A percentile compares a stretch with the other conserved stretches of the same genome.
Evolutionary conservation across 257 asterid genomes (phyloP).

Genomic region (Solanum virginianum): DNA sequence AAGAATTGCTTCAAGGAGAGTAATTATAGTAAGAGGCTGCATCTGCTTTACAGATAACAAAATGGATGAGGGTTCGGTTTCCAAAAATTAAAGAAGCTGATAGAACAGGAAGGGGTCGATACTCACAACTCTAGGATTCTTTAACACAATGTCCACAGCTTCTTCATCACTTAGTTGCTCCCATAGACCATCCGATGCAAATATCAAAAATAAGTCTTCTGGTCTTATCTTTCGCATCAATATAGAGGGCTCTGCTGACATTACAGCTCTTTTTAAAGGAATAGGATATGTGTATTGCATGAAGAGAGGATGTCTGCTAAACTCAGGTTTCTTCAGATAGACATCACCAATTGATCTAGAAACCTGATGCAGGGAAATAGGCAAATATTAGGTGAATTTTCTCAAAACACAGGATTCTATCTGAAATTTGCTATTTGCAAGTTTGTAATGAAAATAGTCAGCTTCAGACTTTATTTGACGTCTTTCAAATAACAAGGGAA

Average conservation of each 20-base stretch:
- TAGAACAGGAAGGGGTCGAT: background rate
- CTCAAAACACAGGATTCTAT: background rate
- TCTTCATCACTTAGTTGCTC: constrained; percentile 26
- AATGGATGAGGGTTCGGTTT: background rate
- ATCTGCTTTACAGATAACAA: background rate
- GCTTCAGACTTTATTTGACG: background rate
- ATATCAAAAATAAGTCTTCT: constrained; percentile 25
- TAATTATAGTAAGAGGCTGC: background rate
- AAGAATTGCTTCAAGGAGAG: background rate
- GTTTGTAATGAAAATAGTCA: background rate
- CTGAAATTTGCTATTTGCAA: background rate
- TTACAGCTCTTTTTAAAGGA: constrained; percentile 23
- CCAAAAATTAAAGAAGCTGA: background rate
- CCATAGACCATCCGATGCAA: constrained; percentile 42
- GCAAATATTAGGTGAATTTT: background rate
- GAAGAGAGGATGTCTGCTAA: constrained; percentile 22
- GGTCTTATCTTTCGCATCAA: constrained; percentile 16
- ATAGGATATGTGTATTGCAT: constrained; percentile 20
- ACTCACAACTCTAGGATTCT: constrained; percentile 22
- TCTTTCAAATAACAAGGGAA: background rate
- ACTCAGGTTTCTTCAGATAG: constrained; percentile 29
- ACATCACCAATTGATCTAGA: constrained; percentile 31
- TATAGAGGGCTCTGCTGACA: constrained; percentile 28
- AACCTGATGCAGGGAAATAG: constrained; percentile 6
- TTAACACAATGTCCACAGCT: constrained; percentile 22